These are phyloP conservation scores for Tetrapisispora taiwanensis DNA, from an alignment of 805 yeast genomes.

Conservation along the genomic window DNA sequence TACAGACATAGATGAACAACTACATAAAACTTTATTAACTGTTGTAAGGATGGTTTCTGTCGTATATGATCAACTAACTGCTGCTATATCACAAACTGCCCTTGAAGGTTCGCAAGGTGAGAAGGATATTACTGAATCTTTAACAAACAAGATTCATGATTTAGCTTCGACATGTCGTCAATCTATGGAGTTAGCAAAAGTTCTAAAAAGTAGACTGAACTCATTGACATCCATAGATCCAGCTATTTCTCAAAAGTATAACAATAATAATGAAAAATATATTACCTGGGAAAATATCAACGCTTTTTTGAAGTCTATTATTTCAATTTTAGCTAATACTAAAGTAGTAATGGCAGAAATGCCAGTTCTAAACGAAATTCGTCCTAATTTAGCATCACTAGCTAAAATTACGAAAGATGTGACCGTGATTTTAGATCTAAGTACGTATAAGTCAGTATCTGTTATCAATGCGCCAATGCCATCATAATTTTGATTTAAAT, in stretches of 20 bases:
- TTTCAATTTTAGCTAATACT: slow-evolving; percentile 73
- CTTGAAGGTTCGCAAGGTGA: slow-evolving; percentile 38
- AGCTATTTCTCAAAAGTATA: slow-evolving; percentile 26
- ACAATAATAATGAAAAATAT: slow-evolving; percentile 42
- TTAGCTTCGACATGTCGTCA: slow-evolving; percentile 65
- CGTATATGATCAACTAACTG: slow-evolving; percentile 66
- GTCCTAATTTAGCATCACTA: slow-evolving; percentile 69
- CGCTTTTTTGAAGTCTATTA: slow-evolving; percentile 68
- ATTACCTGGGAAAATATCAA: slow-evolving; percentile 81
- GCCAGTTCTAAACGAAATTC: slow-evolving; percentile 66
- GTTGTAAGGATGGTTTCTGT: slow-evolving; percentile 63
- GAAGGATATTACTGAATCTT: slow-evolving; percentile 26
- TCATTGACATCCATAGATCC: slow-evolving; percentile 30
- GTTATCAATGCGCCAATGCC: slow-evolving; percentile 7
- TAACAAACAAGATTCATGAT: slow-evolving; percentile 59
- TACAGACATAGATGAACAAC: slow-evolving; percentile 44
- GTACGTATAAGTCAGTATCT: slow-evolving; percentile 37
- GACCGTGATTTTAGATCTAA: slow-evolving; percentile 69
- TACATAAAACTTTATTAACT: slow-evolving; percentile 51
- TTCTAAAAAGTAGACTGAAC: slow-evolving; percentile 46
- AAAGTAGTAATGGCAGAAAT: slow-evolving; percentile 74
- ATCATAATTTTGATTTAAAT: neutral
- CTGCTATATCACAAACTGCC: slow-evolving; percentile 58
- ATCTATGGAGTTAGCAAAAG: slow-evolving; percentile 73
- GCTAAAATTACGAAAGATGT: slow-evolving; percentile 89